Evolutionary conservation across 768 basidiomycete genomes (phyloP), one percentile per base, ranked within the genome.

Genomic region (Russula compacta): DNA sequence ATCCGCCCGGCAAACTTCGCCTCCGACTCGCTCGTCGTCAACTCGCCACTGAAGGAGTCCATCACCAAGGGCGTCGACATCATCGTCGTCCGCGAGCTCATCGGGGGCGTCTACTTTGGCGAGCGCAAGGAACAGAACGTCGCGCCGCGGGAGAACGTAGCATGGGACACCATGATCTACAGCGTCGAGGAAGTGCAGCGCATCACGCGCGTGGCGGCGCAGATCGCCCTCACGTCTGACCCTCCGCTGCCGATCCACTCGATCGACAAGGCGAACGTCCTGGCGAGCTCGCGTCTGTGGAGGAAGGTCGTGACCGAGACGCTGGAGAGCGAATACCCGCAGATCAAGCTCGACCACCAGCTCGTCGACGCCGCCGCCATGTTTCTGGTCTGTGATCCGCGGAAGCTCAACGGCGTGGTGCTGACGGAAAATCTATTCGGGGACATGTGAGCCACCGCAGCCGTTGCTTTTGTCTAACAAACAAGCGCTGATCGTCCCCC

Each of bases 191-290:
- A 99, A 73, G 88, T 99, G 46, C 81, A 95, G 73, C 83, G 97
- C 48, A 98, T 99, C 67, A 95, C 95, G 2, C 85, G 93, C 17
- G 94, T 98, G 46, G 97, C 95, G 11, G 95, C 91, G 40, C 88
- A 92, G 73, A 89, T 98, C 67, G 95, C 97, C 19, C 73, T 93
- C 53, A 78, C 86, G 24, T 75, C 83, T 5, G 79, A 88, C 70
- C 97, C 97, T 4, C 93, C 95, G 19, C 79, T 95, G 50, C 80
- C 84, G 21, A 86, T 99, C 60, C 91, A 92, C 74, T 95, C 93
- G 0, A 79, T 99, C 72, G 97, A 99, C 79, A 99, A 99, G 76
- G 97, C 97, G 56, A 99, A 99, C 74, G 97, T 99, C 21, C 84
- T 99, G 58, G 97, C 97, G 24, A 90, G 84, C 70, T 95, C 92